phyloP scores from a whole-genome alignment of 441 rosid genomes.

The Gossypium lobatum region DNA sequence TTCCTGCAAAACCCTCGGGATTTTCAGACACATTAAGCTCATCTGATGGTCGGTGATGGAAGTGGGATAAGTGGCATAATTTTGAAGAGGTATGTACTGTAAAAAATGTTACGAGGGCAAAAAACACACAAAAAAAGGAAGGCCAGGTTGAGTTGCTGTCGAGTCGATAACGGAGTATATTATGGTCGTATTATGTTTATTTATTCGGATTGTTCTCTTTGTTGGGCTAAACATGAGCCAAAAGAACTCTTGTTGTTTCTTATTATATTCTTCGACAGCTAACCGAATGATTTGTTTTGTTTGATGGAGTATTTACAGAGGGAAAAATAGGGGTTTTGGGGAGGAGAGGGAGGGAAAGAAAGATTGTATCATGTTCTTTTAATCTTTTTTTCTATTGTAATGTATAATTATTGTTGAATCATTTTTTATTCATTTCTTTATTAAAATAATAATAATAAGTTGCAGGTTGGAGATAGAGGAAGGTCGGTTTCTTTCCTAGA shows the following conservation, averaged over 20 bases:
- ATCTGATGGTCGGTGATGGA: constrained; percentile 42
- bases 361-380: constrained; percentile 13
- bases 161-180: neutral
- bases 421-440: neutral
- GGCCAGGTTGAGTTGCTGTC: neutral
- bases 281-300: constrained; percentile 15
- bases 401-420: constrained; percentile 7
- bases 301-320: constrained; percentile 1
- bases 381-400: neutral
- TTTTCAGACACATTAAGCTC: constrained; percentile 42
- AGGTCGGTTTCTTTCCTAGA: too few relatives aligned
- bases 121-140: neutral
- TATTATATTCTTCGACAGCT: constrained; percentile 19
- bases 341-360: neutral
- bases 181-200: neutral
- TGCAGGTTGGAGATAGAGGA: neutral
- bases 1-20: constrained; percentile 41
- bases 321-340: neutral
- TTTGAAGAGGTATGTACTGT: neutral
- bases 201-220: neutral
- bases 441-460: neutral
- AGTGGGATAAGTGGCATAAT: neutral
- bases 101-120: neutral
- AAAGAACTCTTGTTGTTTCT: constrained; percentile 9
- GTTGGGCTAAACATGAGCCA: constrained; percentile 2